Evolutionary conservation across 352 stramenopile species (phyloP).

Genomic region (Phytopythium aichiense): DNA sequence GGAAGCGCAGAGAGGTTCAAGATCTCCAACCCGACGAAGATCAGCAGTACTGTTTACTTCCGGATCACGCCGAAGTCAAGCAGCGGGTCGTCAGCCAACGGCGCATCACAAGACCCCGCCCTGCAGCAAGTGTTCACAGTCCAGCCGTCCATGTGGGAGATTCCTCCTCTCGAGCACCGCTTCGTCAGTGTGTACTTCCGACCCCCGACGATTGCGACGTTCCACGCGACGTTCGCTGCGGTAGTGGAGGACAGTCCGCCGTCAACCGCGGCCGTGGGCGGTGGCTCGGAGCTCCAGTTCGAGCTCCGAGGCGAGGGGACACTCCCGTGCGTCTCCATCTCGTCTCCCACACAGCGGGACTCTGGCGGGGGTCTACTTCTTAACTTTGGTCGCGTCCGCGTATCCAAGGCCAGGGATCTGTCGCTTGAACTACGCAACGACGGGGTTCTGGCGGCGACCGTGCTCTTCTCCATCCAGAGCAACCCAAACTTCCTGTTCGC

Average conservation of each 20-base stretch:
- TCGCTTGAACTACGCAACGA: slow-evolving; percentile 86
- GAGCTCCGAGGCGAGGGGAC: slow-evolving; percentile 90
- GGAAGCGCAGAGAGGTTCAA: slow-evolving; percentile 91
- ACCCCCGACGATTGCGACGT: slow-evolving; percentile 82
- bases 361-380: slow-evolving; percentile 56
- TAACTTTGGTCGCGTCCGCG: slow-evolving; percentile 75
- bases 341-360: slow-evolving; percentile 73
- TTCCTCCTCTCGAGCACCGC: slow-evolving; percentile 91
- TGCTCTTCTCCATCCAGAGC: slow-evolving; percentile 83
- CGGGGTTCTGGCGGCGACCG: slow-evolving; percentile 88
- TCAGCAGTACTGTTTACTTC: slow-evolving; percentile 88
- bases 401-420: slow-evolving; percentile 68
- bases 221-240: slow-evolving; percentile 77
- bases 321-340: slow-evolving; percentile 89
- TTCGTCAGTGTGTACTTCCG: slow-evolving; percentile 95
- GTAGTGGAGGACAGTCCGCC: slow-evolving; percentile 74
- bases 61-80: slow-evolving; percentile 31
- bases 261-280: slow-evolving; percentile 2
- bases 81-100: slow-evolving; percentile 13
- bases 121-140: slow-evolving; percentile 72
- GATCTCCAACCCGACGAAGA: slow-evolving; percentile 95
- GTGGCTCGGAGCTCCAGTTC: slow-evolving; percentile 73
- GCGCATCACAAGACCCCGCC: not conserved
- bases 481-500: slow-evolving; percentile 78
- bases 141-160: slow-evolving; percentile 89